Evolutionary conservation across 257 asterid genomes (phyloP), one percentile per base, ranked within the genome.

Genomic region (Hygrophila difformis): DNA sequence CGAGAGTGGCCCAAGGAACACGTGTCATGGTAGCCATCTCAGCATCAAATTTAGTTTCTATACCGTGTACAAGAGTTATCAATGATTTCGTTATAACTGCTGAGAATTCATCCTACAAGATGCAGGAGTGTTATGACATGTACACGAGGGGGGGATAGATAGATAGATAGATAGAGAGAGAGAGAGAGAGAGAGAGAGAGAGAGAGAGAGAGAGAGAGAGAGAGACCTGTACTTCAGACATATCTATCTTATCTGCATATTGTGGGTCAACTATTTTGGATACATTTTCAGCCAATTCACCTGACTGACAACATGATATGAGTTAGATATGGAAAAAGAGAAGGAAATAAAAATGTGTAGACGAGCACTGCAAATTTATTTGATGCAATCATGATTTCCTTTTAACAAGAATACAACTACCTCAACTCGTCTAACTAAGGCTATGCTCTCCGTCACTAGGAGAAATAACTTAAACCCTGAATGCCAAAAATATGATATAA

Each of bases 21-120:
- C 99, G 96, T 35, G 96, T 78, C 99, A 91, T 91, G 49, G 93
- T 84, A 74, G 79, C 87, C 96, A 91, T 86, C 72, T 91, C 99
- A 51, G 63, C 62, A 57, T 91, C 99, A 62, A 91, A 86, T 68
- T 91, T 86, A 57, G 96, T 77, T 62, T 86, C 99, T 64, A 91
- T 75, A 40, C 99, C 99, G 60, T 86, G 76, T 59, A 91, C 99
- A 38, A 91, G 76, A 43, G 96, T 91, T 41, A 86, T 61, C 69
- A 91, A 70, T 51, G 96, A 84, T 72, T 73, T 91, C 22, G 96
- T 91, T 67, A 86, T 82, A 43, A 86, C 94, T 49, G 94, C 96
- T 26, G 99, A 85, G 82, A 82, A 86, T 71, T 91, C 99, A 60
- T 86, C 99, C 96, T 91, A 84, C 74, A 80, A 4, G 42, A 56